Percentiles rank a stretch among this genome's conserved stretches.
Conservation (phyloP, 2,329 filamentous ascomycete genomes). For the Sporothrix curviconia region DNA sequence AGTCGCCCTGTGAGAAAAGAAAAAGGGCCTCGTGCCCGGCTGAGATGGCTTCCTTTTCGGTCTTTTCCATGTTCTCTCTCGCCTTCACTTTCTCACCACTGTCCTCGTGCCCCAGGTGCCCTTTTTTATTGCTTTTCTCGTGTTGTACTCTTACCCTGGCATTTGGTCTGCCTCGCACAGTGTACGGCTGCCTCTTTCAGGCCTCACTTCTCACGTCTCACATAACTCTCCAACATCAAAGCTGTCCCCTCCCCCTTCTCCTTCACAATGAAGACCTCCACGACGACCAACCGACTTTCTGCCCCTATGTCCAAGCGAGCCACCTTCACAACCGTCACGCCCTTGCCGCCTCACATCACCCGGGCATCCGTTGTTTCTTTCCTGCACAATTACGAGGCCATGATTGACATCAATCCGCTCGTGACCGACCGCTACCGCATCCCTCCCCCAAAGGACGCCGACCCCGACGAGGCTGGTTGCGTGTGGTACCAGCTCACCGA, state of each 20-base stretch:
- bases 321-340: conserved; percentile 71
- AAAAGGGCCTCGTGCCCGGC: not conserved
- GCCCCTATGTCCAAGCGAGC: conserved; percentile 59
- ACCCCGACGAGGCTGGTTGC: conserved; percentile 63
- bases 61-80: not conserved
- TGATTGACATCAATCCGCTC: conserved; percentile 84
- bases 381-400: conserved; percentile 69
- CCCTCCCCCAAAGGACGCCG: conserved; percentile 58
- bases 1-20: not conserved
- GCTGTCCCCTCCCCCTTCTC: not conserved
- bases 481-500: conserved; percentile 77
- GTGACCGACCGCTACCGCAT: conserved; percentile 66
- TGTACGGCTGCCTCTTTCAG: not conserved
- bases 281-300: not conserved
- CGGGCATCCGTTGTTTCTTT: conserved; percentile 66
- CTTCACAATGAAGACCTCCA: conserved; percentile 19
- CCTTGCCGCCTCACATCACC: conserved; percentile 61
- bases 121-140: not conserved
- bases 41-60: not conserved
- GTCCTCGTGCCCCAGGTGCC: too few species aligned
- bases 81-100: not conserved
- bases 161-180: not conserved
- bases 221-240: too few species aligned
- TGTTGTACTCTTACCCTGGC: not conserved
- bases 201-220: not conserved